phyloP scores from a whole-genome alignment of 2,329 filamentous ascomycete genomes.

The Orbilia oligospora region DNA sequence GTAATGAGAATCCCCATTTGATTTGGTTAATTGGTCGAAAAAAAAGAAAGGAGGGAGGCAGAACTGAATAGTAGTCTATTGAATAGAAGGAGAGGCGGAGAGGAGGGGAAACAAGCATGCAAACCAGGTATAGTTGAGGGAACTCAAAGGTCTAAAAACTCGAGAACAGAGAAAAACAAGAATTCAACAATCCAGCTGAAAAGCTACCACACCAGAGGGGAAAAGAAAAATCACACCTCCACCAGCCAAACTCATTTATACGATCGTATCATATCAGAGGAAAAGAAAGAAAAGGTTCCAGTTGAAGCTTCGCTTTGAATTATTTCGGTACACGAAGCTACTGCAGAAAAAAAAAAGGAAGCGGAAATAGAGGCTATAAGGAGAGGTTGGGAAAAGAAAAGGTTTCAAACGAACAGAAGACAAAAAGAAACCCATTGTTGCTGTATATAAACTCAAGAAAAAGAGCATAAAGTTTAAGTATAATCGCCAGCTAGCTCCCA shows the following conservation, averaged over 20 bases:
- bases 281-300: neutral
- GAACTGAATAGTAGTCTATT: neutral
- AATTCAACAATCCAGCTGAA: conserved; percentile 3
- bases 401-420: neutral
- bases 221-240: conserved; percentile 15
- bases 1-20: too few species aligned
- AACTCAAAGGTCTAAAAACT: neutral
- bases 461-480: neutral
- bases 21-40: neutral
- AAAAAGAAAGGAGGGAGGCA: neutral
- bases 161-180: neutral
- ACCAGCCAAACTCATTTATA: neutral
- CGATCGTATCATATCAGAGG: neutral
- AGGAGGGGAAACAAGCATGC: neutral
- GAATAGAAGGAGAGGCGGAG: neutral
- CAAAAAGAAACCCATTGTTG: conserved; percentile 8
- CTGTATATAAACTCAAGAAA: conserved; percentile 16
- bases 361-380: neutral
- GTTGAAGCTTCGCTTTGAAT: conserved; percentile 6
- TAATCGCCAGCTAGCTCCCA: conserved; percentile 19
- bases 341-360: neutral
- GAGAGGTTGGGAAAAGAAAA: neutral
- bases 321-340: conserved; percentile 15
- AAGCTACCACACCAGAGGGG: neutral
- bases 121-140: neutral